phyloP scores from a whole-genome alignment of 2,329 filamentous ascomycete genomes.

The Botryotinia globosa region DNA sequence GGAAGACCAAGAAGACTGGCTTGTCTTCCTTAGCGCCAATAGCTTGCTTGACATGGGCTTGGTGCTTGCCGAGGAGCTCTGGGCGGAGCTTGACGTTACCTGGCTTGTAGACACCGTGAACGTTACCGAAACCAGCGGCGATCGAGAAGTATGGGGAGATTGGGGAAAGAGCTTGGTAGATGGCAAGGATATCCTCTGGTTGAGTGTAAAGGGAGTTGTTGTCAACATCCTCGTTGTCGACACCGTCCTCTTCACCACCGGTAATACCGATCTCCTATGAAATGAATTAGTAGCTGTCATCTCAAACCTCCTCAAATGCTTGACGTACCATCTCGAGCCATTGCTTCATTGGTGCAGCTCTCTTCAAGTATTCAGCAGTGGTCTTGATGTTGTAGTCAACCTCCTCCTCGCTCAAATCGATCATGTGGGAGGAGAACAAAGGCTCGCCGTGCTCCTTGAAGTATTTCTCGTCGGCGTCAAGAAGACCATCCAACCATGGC shows the following conservation, averaged over 20 bases:
- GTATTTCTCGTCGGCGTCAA: constrained; percentile 90
- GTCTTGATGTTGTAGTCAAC: constrained; percentile 90
- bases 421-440: constrained; percentile 97
- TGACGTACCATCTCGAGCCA: constrained; percentile 90
- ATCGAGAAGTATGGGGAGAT: constrained; percentile 98
- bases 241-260: constrained; percentile 94
- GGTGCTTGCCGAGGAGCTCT: constrained; percentile 95
- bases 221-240: constrained; percentile 97
- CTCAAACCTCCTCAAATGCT: background rate
- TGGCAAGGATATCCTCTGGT: constrained; percentile 90
- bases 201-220: constrained; percentile 98
- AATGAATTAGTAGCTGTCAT: constrained; percentile 14
- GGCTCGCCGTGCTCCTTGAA: constrained; percentile 93
- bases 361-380: constrained; percentile 90
- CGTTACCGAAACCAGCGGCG: constrained; percentile 96
- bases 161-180: constrained; percentile 79
- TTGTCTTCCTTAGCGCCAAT: constrained; percentile 70
- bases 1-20: constrained; percentile 99
- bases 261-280: constrained; percentile 81
- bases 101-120: constrained; percentile 98
- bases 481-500: constrained; percentile 94
- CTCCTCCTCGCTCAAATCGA: constrained; percentile 89
- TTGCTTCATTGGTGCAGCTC: constrained; percentile 94
- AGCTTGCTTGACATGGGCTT: constrained; percentile 84
- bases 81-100: constrained; percentile 97